These are phyloP conservation scores for Chytriomyces sp. DNA, from an alignment of 192 early-diverging fungal species.

Conservation along the genomic window DNA sequence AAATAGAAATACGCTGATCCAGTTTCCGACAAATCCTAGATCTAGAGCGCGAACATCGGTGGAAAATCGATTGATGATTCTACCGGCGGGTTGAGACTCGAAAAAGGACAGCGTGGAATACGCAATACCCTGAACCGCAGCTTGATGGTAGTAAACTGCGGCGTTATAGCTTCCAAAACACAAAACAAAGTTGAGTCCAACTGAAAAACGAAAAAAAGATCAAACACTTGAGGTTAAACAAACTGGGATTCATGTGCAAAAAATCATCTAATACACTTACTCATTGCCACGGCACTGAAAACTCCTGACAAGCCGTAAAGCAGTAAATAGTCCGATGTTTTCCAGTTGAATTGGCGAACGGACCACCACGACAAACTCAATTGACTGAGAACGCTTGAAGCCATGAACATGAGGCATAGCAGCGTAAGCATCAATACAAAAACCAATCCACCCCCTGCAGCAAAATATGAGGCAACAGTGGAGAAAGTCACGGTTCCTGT, in stretches of 20 bases:
- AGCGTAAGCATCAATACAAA: too few relatives aligned
- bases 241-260: not conserved
- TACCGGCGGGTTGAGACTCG: slow-evolving; percentile 65
- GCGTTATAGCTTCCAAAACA: not conserved
- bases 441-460: too few relatives aligned
- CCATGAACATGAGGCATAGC: too few relatives aligned
- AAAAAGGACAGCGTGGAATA: slow-evolving; percentile 66
- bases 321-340: too few relatives aligned
- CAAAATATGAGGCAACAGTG: too few relatives aligned
- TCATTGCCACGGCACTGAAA: not conserved
- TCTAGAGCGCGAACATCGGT: slow-evolving; percentile 2
- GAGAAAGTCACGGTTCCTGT: not conserved
- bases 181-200: not conserved
- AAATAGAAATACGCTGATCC: not conserved
- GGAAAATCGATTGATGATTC: slow-evolving; percentile 63
- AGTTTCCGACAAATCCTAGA: not conserved
- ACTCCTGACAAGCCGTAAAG: not conserved
- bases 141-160: slow-evolving; percentile 44
- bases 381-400: too few relatives aligned
- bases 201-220: not conserved
- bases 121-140: slow-evolving; percentile 49
- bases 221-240: not conserved
- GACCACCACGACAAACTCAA: too few relatives aligned
- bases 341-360: too few relatives aligned
- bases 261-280: not conserved